Evolutionary conservation across 1,139 yeast species (phyloP), one percentile per base, ranked within the genome.

Genomic region (Casaregolazyma suthepensis): DNA sequence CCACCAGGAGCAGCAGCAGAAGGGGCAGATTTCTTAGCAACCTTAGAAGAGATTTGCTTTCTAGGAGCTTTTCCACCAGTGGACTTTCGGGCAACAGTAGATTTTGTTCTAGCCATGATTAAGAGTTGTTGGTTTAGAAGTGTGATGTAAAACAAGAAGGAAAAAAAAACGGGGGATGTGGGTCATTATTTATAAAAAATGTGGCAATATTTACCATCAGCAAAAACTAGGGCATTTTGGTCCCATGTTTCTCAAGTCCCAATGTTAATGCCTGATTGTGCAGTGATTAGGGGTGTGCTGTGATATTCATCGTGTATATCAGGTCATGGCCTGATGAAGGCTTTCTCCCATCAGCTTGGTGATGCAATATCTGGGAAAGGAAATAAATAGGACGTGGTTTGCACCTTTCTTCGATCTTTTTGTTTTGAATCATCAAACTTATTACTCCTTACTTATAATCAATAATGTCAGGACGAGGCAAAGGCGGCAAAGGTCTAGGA

Each of bases 61-160:
- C 98, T 88, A 82, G 98, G 98, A 63, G 97, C 97, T 78, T 91
- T 91, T 80, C 98, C 98, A 85, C 96, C 96, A 71, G 96, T 89
- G 68, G 97, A 89, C 79, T 90, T 90, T 85, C 96, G 88, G 72
- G 97, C 96, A 52, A 59, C 57, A 64, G 97, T 90, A 82, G 91
- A 96, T 80, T 91, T 90, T 64, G 96, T 90, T 87, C 97, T 90
- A 75, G 97, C 97, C 97, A 90, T 90, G 76, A 43, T 20, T 40
- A n/a, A 15, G 19, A 37, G 23, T 23, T 15, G 18, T 48, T 31
- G 51, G 37, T 43, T 52, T 35, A 45, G 46, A n/a, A 52, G 46
- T 43, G n/a, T 31, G 52, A 46, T 45, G 48, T 52, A 46, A 56
- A 58, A 57, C 58, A 56, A 53, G 56, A 56, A 51, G 48, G 23